phyloP scores from a whole-genome alignment of 306 rosid genomes.

The Cicer yamashitae region DNA sequence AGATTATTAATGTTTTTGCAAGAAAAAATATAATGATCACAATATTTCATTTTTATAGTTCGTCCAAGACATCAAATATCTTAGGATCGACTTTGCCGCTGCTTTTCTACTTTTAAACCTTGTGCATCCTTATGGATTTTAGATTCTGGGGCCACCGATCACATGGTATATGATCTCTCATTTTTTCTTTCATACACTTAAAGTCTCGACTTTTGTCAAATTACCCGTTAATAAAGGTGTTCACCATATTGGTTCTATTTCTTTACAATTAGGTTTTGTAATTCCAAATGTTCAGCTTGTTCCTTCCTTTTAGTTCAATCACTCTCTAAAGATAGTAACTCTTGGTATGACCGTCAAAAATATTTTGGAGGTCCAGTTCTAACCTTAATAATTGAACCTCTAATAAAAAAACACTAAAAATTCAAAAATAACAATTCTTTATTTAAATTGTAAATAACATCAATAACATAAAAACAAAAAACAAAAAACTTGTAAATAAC shows the following conservation, averaged over 20 bases:
- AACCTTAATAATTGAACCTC: too few species aligned
- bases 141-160: background rate
- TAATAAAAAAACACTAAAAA: too few species aligned
- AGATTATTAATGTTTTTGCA: too few species aligned
- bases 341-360: background rate
- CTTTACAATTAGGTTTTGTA: background rate
- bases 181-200: background rate
- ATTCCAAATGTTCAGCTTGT: background rate
- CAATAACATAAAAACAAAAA: too few species aligned
- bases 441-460: too few species aligned
- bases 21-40: too few species aligned
- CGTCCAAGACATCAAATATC: too few species aligned
- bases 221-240: background rate
- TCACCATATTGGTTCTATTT: background rate
- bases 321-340: background rate
- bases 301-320: background rate
- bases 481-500: too few species aligned
- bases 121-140: background rate
- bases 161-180: background rate
- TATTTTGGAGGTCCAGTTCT: too few species aligned
- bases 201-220: background rate
- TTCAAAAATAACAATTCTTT: too few species aligned
- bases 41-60: too few species aligned
- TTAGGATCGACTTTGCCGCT: too few species aligned
- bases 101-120: background rate